These are phyloP conservation scores for Backusella macrospora DNA, from an alignment of 192 early-diverging fungal genomes.

Conservation along the genomic window DNA sequence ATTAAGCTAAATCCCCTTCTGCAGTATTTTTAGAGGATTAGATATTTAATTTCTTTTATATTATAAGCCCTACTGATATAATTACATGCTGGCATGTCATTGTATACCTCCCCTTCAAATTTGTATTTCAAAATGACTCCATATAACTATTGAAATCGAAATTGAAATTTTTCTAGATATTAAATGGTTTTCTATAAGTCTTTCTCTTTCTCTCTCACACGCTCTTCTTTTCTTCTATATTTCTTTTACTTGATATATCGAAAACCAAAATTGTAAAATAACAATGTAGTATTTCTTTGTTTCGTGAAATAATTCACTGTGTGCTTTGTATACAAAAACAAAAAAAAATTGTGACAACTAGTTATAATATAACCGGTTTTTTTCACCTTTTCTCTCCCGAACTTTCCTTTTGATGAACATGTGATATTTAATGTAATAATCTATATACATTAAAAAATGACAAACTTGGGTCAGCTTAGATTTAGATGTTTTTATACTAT, in stretches of 20 bases:
- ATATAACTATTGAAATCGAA: no score
- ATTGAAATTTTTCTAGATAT: no score
- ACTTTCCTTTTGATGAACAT: background rate
- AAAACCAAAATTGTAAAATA: no score
- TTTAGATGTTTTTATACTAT: background rate
- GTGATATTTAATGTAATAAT: background rate
- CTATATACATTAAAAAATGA: conserved; percentile 10
- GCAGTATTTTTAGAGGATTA: background rate
- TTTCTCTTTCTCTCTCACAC: no score
- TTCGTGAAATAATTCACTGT: background rate
- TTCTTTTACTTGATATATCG: no score
- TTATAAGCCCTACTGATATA: background rate
- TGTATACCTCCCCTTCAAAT: no score
- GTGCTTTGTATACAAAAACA: background rate
- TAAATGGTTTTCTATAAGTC: no score
- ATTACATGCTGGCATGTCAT: no score
- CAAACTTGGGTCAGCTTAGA: background rate
- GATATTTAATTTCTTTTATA: background rate
- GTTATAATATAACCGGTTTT: conserved; percentile 7
- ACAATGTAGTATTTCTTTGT: no score
- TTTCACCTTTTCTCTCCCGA: background rate
- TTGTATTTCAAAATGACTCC: no score
- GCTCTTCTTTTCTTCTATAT: no score
- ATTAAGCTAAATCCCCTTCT: background rate
- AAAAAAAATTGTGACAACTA: background rate